Evolutionary conservation across 2,329 filamentous ascomycete genomes (phyloP), one percentile per base, ranked within the genome.

Genomic region (Aspergillus carbonarius): DNA sequence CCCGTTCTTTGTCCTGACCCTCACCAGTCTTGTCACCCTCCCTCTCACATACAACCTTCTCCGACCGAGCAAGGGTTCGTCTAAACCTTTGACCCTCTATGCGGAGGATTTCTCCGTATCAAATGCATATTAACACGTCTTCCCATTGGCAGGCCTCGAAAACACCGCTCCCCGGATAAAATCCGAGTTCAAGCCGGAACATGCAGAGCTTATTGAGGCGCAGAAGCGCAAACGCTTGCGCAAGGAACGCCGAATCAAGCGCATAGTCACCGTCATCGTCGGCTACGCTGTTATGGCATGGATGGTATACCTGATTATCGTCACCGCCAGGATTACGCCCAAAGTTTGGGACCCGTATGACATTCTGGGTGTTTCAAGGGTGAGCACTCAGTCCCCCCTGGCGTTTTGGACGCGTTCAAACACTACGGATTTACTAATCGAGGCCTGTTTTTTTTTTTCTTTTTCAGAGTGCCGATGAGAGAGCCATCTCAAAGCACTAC

Each of bases 321-420:
- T 90, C 51, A 95, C 92, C 57, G 85, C 90, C 67, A 85, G 85
- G 58, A 86, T 86, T 1, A 77, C 82, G 30, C 84, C 87, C 49
- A 92, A 95, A 78, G 83, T 96, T 58, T 99, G 93, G 91, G 96
- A 99, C 77, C 95, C 95, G 1, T 99, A 98, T 78, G 91, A 96
- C 66, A 96, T 99, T 68, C 80, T 99, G 58, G 91, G 91, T 47
- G 84, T 99, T 57, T 86, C 90, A 66, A 90, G 93, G 76, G 89
- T 92, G 80, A 68, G 83, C 70, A 23, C 20, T 23, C 39, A 53
- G 20, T 50, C 40, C 25, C 35, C 35, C 46, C 44, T 48, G 23
- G 7, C 32, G 9, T 23, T 27, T 44, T 32, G 17, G 4, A 18
- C 34, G 50, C 20, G 15, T 32, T 23, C 7, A 12, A n/a, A 4